A percentile compares a stretch with the other conserved stretches of the same genome.
Conservation (phyloP, 2,329 filamentous ascomycete genomes). For the Pseudocercospora macadamiae region DNA sequence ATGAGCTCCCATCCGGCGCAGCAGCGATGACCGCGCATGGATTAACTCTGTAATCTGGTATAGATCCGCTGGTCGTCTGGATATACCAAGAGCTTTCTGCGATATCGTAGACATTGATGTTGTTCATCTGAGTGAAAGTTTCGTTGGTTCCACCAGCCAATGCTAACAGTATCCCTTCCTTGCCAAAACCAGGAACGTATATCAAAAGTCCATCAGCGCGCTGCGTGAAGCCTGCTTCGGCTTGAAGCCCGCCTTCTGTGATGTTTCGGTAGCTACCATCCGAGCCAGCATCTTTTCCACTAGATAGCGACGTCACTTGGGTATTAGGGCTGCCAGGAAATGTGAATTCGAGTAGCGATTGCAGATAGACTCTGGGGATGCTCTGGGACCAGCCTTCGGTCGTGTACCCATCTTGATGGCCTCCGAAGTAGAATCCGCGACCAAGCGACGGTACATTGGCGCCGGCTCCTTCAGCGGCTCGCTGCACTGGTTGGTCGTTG, state of each 20-base stretch:
- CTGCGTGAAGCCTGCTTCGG: constrained; percentile 68
- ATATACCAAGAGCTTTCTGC: constrained; percentile 71
- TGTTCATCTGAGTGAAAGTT: constrained; percentile 65
- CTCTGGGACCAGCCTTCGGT: constrained; percentile 70
- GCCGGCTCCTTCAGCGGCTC: constrained; percentile 74
- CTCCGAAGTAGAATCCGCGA: constrained; percentile 77
- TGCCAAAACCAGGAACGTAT: constrained; percentile 76
- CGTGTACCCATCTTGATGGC: constrained; percentile 68
- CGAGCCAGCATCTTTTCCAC: constrained; percentile 58
- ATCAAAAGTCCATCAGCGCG: constrained; percentile 73
- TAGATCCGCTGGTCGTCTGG: constrained; percentile 65
- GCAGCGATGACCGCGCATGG: constrained; percentile 74
- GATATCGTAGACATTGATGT: constrained; percentile 80
- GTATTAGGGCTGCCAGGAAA: constrained; percentile 70
- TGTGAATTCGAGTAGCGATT: constrained; percentile 74
- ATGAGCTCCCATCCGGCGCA: constrained; percentile 65
- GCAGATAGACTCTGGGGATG: constrained; percentile 68
- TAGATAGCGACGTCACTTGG: constrained; percentile 60
- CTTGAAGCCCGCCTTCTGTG: constrained; percentile 70
- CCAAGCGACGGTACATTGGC: constrained; percentile 70
- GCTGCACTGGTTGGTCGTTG: constrained; percentile 61
- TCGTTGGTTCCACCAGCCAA: constrained; percentile 73
- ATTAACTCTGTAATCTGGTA: constrained; percentile 63
- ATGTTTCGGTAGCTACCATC: constrained; percentile 73
- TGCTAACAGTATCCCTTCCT: constrained; percentile 74